Percentiles rank a stretch among this genome's conserved stretches.
Conservation (phyloP, 495 filamentous ascomycete species). For the Penicillium subrubescens region DNA sequence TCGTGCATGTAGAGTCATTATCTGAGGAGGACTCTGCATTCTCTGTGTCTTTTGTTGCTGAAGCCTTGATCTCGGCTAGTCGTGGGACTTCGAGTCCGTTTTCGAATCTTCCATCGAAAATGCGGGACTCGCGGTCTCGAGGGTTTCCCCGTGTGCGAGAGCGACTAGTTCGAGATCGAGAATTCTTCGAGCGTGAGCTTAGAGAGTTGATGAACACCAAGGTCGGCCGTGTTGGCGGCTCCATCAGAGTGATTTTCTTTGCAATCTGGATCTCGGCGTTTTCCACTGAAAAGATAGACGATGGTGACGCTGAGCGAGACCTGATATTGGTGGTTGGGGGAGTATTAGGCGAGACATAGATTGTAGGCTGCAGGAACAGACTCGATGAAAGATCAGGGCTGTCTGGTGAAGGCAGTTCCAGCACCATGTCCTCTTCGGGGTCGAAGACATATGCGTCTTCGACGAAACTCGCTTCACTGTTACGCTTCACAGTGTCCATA, state of each 20-base stretch:
- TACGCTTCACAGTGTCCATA: slow-evolving; percentile 47
- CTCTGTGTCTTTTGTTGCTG: slow-evolving; percentile 2
- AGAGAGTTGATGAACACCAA: slow-evolving; percentile 42
- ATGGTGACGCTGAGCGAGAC: slow-evolving; percentile 35
- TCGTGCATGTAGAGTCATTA: slow-evolving; percentile 9
- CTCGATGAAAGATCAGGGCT: slow-evolving; percentile 37
- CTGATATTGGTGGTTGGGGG: slow-evolving; percentile 13
- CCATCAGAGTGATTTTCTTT: slow-evolving; percentile 39
- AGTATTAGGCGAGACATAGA: slow-evolving; percentile 36
- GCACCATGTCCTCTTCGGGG: slow-evolving; percentile 39
- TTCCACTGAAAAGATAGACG: slow-evolving; percentile 39
- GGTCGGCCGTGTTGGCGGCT: slow-evolving; percentile 38
- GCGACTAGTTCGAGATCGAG: slow-evolving; percentile 10
- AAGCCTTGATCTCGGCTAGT: slow-evolving; percentile 13
- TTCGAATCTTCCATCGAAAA: slow-evolving; percentile 20
- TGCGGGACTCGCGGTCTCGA: slow-evolving; percentile 19
- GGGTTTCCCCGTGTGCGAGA: slow-evolving; percentile 23
- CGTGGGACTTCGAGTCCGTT: slow-evolving; percentile 15
- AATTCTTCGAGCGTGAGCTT: slow-evolving; percentile 19
- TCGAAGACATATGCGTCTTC: slow-evolving; percentile 42
- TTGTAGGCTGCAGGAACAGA: slow-evolving; percentile 36
- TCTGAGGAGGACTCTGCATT: background rate
- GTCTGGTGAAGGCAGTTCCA: slow-evolving; percentile 43
- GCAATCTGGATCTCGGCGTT: slow-evolving; percentile 41
- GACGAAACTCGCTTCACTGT: slow-evolving; percentile 36